These are phyloP conservation scores for Gossypium herbaceum DNA, from an alignment of 345 rosid genomes.

Conservation along the genomic window DNA sequence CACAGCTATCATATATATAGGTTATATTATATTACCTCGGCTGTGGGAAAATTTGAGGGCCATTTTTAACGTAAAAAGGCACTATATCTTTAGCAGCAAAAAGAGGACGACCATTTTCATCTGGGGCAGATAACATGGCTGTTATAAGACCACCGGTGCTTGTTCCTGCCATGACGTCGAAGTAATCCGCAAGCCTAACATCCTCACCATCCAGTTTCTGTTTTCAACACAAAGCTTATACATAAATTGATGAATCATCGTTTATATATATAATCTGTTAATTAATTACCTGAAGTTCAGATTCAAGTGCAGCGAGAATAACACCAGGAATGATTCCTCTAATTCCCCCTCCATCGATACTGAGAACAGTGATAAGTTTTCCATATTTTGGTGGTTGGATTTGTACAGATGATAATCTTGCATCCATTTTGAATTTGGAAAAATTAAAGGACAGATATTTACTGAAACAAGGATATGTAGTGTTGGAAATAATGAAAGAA, in stretches of 20 bases:
- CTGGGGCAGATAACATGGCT: slow-evolving; percentile 56
- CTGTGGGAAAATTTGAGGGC: slow-evolving; percentile 64
- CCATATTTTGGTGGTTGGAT: slow-evolving; percentile 47
- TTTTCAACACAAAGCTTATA: neutral
- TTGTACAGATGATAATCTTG: neutral
- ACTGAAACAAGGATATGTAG: too few species aligned
- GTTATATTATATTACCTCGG: slow-evolving; percentile 28
- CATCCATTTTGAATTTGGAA: slow-evolving; percentile 18
- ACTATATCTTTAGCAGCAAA: slow-evolving; percentile 53
- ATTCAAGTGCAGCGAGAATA: slow-evolving; percentile 58
- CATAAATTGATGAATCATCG: neutral
- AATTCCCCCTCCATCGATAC: slow-evolving; percentile 78
- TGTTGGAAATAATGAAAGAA: too few species aligned
- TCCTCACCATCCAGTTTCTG: slow-evolving; percentile 58
- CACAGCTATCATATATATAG: too few species aligned
- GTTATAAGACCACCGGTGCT: slow-evolving; percentile 74
- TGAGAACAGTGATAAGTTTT: slow-evolving; percentile 53
- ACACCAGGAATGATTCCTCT: slow-evolving; percentile 67
- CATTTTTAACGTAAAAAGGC: slow-evolving; percentile 53
- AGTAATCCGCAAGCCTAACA: slow-evolving; percentile 64
- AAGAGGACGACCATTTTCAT: slow-evolving; percentile 40
- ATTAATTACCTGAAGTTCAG: slow-evolving; percentile 64
- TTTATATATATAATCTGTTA: neutral
- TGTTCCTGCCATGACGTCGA: slow-evolving; percentile 68
- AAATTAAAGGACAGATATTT: neutral